Base-by-base conservation (phyloP, 1,284 basidiomycete genomes). In the Stygiomarasmius scandens region DNA sequence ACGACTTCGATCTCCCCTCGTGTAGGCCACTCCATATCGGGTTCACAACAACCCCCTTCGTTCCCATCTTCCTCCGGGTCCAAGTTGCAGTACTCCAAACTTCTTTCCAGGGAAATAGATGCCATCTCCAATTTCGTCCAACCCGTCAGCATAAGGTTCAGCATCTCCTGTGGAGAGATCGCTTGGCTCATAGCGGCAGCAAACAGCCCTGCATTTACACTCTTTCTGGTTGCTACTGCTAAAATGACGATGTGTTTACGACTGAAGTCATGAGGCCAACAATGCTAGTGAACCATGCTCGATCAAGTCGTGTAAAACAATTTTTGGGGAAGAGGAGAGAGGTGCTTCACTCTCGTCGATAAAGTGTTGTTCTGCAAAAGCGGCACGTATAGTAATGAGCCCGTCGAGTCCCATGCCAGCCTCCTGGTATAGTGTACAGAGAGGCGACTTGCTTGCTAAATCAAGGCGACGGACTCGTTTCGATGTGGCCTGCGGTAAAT, bases 141-240 rank as follows among this genome's bases (percentile, higher is more conserved):
- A 23, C 25, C 16, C 5, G 29, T 36, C 16, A 50, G 9, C 49
- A 50, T 32, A 14, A 24, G 9, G 20, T 50, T 50, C 11, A 50
- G n/a, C 49, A 36, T 34, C 16, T 50, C 49, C 32, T 50, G 49
- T 20, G 34, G 49, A 1, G 49, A 50, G 32, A 50, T 36, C 16
- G 49, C 29, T 22, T 50, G 49, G 43, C 49, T 50, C 49, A 50
- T 50, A 1, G 49, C 49, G 22, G 29, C 49, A 20, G 27, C 49
- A 32, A 50, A 50, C 20, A 50, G 16, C 19, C 49, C 29, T 9
- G 29, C 49, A 34, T 20, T 32, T 1, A 29, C 29, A 22, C 49
- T 50, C 20, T 20, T 29, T 36, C 49, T 3, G 3, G 27, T 36
- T 12, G 10, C 16, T 16, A 50, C 29, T 2, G 49, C 49, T 22